These are phyloP conservation scores for Phaffomyces antillensis DNA, from an alignment of 805 yeast genomes.

Conservation along the genomic window DNA sequence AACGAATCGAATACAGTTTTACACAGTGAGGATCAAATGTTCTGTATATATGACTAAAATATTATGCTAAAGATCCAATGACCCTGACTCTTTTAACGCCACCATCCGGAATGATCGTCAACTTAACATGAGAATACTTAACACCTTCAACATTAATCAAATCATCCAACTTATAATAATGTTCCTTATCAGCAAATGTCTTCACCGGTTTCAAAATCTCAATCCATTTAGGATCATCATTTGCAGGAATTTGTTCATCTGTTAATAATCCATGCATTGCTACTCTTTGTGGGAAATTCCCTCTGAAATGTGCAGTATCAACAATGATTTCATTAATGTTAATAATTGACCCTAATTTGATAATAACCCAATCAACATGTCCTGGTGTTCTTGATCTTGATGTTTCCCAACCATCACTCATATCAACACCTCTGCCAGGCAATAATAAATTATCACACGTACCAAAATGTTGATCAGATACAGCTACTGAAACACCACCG, in stretches of 20 bases:
- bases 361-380: slow-evolving; percentile 88
- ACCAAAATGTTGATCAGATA: slow-evolving; percentile 92
- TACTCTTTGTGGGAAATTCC: slow-evolving; percentile 85
- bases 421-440: slow-evolving; percentile 93
- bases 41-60: no score
- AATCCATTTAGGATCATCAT: slow-evolving; percentile 50
- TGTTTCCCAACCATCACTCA: slow-evolving; percentile 99
- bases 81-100: slow-evolving; percentile 91
- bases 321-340: slow-evolving; percentile 54
- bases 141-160: slow-evolving; percentile 22
- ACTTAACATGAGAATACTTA: slow-evolving; percentile 57
- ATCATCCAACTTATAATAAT: slow-evolving; percentile 35
- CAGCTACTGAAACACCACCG: slow-evolving; percentile 83
- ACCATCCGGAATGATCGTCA: slow-evolving; percentile 92
- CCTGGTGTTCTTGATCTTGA: slow-evolving; percentile 75
- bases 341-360: slow-evolving; percentile 66
- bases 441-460: slow-evolving; percentile 81
- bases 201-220: slow-evolving; percentile 58
- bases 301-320: slow-evolving; percentile 92
- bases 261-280: slow-evolving; percentile 53
- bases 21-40: no score
- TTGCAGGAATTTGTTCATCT: slow-evolving; percentile 30
- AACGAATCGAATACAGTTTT: no score
- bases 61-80: slow-evolving; percentile 40
- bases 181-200: slow-evolving; percentile 83